Percentiles rank a stretch among this genome's conserved stretches.
These are phyloP conservation scores for Goffeauzyma gilvescens DNA, from an alignment of 768 basidiomycete species.

Conservation along the genomic window DNA sequence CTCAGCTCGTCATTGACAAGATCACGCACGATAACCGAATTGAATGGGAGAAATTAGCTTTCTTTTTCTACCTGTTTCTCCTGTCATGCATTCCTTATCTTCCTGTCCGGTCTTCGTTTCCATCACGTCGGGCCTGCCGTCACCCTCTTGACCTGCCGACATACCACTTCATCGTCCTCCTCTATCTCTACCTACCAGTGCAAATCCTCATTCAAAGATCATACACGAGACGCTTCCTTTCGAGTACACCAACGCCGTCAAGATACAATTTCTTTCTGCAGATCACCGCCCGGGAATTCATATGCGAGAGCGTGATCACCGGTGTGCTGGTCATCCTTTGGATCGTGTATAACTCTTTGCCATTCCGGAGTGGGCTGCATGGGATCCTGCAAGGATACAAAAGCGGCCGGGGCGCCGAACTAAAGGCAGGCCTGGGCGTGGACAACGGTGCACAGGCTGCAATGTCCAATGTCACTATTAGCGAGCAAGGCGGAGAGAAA, in stretches of 20 bases:
- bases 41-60: background rate
- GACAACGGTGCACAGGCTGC: conserved; percentile 7
- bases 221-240: background rate
- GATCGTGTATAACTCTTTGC: conserved; percentile 18
- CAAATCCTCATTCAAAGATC: conserved; percentile 3
- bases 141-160: no score
- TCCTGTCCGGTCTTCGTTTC: no score
- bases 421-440: conserved; percentile 15
- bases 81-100: no score
- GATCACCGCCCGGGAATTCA: no score
- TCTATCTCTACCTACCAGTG: conserved; percentile 14
- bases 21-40: background rate
- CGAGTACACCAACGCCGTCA: no score
- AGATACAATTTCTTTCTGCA: no score
- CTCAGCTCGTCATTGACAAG: background rate
- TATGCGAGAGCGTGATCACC: conserved; percentile 11
- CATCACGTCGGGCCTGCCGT: no score
- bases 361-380: conserved; percentile 17
- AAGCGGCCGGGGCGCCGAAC: conserved; percentile 17
- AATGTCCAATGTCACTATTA: conserved; percentile 5
- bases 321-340: conserved; percentile 17
- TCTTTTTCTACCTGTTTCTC: no score
- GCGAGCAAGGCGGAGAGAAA: no score
- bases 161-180: conserved; percentile 10
- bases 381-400: conserved; percentile 15